Conservation (phyloP, 2,329 filamentous ascomycete species). For the Cordyceps javanica region DNA sequence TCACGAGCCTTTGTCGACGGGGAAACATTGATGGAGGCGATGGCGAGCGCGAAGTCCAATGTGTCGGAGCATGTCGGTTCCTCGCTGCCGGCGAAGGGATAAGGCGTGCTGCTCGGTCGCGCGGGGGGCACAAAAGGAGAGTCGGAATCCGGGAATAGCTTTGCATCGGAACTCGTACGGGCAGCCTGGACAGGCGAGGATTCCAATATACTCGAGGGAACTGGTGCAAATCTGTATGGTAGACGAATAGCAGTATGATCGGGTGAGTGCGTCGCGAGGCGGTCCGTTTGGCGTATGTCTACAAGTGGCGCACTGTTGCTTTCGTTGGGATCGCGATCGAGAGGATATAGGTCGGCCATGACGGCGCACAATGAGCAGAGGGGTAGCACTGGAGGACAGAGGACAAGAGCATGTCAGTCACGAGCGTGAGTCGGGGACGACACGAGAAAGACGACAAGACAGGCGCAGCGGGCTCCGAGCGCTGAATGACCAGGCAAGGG, state of each 20-base stretch:
- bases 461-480: neutral
- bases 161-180: slow-evolving; percentile 1
- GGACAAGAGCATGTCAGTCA: slow-evolving; percentile 7
- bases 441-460: too few species aligned
- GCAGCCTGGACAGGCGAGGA: neutral
- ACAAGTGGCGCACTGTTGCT: neutral
- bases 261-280: neutral
- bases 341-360: neutral
- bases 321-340: neutral
- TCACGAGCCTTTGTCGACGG: neutral
- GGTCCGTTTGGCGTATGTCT: neutral
- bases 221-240: neutral
- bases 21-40: slow-evolving; percentile 11
- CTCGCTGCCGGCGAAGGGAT: slow-evolving; percentile 45
- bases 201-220: neutral
- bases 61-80: slow-evolving; percentile 15
- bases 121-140: slow-evolving; percentile 27
- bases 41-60: slow-evolving; percentile 28
- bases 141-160: neutral
- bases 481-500: neutral
- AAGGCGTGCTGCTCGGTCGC: slow-evolving; percentile 55
- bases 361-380: neutral
- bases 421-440: neutral
- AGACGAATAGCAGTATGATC: neutral
- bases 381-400: neutral